A percentile compares a stretch with the other conserved stretches of the same genome.
phyloP scores from a whole-genome alignment of 345 rosid genomes.

The Corymbia maculata region DNA sequence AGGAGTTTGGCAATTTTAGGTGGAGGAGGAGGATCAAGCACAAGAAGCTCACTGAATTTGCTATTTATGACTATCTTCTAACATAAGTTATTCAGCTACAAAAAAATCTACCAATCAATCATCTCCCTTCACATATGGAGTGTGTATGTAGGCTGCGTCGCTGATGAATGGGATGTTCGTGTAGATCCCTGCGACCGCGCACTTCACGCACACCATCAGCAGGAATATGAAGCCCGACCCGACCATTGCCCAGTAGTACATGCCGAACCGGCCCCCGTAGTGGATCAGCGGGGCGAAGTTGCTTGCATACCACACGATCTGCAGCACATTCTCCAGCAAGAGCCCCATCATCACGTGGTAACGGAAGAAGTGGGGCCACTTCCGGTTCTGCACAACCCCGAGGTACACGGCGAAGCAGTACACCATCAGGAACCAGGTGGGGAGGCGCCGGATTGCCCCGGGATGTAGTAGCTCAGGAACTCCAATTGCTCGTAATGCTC shows the following conservation, averaged over 20 bases:
- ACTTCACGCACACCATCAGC: conserved; percentile 43
- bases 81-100: neutral
- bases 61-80: neutral
- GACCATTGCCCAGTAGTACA: conserved; percentile 58
- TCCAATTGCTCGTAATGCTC: conserved; percentile 37
- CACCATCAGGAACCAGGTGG: conserved; percentile 58
- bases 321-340: conserved; percentile 56
- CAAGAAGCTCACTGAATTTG: neutral
- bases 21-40: neutral
- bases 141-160: conserved; percentile 62
- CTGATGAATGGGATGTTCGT: conserved; percentile 49
- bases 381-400: conserved; percentile 52
- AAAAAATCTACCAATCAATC: neutral
- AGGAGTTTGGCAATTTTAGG: neutral
- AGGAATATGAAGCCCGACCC: conserved; percentile 41
- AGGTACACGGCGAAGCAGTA: conserved; percentile 40
- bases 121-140: conserved; percentile 46
- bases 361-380: conserved; percentile 64
- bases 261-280: conserved; percentile 47
- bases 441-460: conserved; percentile 62
- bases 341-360: conserved; percentile 91
- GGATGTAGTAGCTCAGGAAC: conserved; percentile 47
- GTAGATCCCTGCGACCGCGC: conserved; percentile 58
- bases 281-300: conserved; percentile 73
- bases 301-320: conserved; percentile 49